Conservation (phyloP, 2,329 filamentous ascomycete genomes). For the Penicillium expansum region DNA sequence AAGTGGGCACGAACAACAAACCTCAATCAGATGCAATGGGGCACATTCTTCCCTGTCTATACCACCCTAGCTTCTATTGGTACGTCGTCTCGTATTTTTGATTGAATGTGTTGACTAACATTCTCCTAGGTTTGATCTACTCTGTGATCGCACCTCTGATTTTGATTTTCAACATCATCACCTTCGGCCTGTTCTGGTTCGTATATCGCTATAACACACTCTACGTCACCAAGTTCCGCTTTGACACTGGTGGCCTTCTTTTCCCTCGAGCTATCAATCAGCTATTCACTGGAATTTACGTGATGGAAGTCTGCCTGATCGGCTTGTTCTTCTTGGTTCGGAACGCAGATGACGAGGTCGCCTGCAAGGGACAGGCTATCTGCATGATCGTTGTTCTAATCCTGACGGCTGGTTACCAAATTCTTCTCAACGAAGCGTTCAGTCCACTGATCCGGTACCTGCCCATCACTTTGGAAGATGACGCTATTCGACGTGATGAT, state of each 20-base stretch:
- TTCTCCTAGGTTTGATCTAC: conserved; percentile 65
- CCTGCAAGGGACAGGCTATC: conserved; percentile 74
- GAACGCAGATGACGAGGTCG: conserved; percentile 53
- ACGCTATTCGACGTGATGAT: conserved; percentile 85
- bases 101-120: conserved; percentile 5
- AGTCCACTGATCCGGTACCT: conserved; percentile 81
- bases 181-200: conserved; percentile 87
- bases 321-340: conserved; percentile 81
- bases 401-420: conserved; percentile 74
- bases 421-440: conserved; percentile 78
- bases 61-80: conserved; percentile 94
- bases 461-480: conserved; percentile 92
- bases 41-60: conserved; percentile 91
- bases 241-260: conserved; percentile 87
- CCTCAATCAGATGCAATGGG: conserved; percentile 79
- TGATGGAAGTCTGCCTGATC: conserved; percentile 88
- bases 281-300: conserved; percentile 88
- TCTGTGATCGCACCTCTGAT: conserved; percentile 86
- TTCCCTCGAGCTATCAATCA: conserved; percentile 94
- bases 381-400: conserved; percentile 74
- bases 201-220: conserved; percentile 96
- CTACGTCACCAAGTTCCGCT: conserved; percentile 84
- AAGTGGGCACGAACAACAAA: conserved; percentile 85
- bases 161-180: conserved; percentile 87
- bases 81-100: conserved; percentile 27